These are phyloP conservation scores for Pulveroboletus sp. DNA, from an alignment of 768 basidiomycete genomes.

Conservation along the genomic window DNA sequence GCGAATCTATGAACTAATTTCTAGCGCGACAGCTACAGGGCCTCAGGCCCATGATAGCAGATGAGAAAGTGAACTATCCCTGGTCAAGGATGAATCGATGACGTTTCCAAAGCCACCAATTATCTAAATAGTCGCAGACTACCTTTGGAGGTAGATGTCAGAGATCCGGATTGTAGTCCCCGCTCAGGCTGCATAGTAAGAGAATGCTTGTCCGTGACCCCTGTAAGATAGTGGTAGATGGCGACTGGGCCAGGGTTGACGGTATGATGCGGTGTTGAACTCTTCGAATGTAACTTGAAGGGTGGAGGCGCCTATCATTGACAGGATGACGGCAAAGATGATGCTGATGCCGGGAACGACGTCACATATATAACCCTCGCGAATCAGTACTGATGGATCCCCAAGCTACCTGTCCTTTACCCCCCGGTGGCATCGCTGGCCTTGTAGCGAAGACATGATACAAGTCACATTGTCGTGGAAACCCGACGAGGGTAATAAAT, in stretches of 20 bases:
- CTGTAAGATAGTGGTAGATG: constrained; percentile 27
- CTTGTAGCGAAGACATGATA: too few relatives aligned
- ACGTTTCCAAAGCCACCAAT: constrained; percentile 19
- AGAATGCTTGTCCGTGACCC: constrained; percentile 31
- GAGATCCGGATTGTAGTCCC: constrained; percentile 28
- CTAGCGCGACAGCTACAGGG: constrained; percentile 30
- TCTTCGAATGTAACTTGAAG: constrained; percentile 28
- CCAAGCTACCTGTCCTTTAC: neutral
- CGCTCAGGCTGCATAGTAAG: constrained; percentile 28
- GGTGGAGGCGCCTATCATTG: constrained; percentile 28
- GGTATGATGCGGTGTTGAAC: constrained; percentile 28
- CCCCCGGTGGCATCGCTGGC: too few relatives aligned
- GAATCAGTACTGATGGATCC: too few relatives aligned
- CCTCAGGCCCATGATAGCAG: constrained; percentile 38
- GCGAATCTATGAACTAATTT: constrained; percentile 5
- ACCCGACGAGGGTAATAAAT: neutral
- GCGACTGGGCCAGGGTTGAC: constrained; percentile 18
- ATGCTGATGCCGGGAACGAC: constrained; percentile 31
- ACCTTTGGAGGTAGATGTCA: constrained; percentile 1
- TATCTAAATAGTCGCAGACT: constrained; percentile 17
- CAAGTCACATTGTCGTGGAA: neutral
- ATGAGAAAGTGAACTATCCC: constrained; percentile 37
- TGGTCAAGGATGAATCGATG: constrained; percentile 19
- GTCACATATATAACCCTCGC: too few relatives aligned
- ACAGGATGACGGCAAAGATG: constrained; percentile 25